Evolutionary conservation across 2,329 filamentous ascomycete species (phyloP), one percentile per base, ranked within the genome.

Genomic region (Thermoascus crustaceus): DNA sequence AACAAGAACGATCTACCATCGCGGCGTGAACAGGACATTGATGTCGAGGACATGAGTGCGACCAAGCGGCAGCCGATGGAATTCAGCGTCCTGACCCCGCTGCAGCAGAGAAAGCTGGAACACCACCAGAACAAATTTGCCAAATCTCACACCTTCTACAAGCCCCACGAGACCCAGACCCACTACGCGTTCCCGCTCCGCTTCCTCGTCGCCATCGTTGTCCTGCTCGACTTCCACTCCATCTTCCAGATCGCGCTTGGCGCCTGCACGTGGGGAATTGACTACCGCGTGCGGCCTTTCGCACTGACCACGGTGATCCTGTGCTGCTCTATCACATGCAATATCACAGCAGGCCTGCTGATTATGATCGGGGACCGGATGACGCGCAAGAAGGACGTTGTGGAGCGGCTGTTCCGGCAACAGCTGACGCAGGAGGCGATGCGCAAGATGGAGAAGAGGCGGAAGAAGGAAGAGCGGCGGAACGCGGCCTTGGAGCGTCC

Each of bases 141-240:
- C 52, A 85, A 82, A 47, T 86, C 81, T 0, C 85, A 93, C 56
- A 87, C 82, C 4, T 93, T 89, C 59, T 93, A 93, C 68, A 88
- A 88, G 50, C 85, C 85, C 0, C 82, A 93, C 57, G 85, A 93
- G 60, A 93, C 85, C 0, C 69, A 76, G 21, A 93, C 85, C 0
- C 85, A 93, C 54, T 72, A 78, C 53, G 81, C 85, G 0, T 93
- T 93, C 42, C 84, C 85, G 0, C 66, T 88, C 1, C 71, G 73
- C 20, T 68, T 86, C 4, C 76, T 93, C 20, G 71, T 91, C 23
- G 78, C 82, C 38, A 79, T 89, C 39, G 80, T 89, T n/a, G 68
- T 85, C 5, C 66, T 93, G 2, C 71, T 91, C 3, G 85, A 93
- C 56, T 80, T 74, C 42, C 85, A 93, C 62, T 86, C 81, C 4